Base-by-base conservation (phyloP, 495 filamentous ascomycete species). In the Trichoderma parareesei region DNA sequence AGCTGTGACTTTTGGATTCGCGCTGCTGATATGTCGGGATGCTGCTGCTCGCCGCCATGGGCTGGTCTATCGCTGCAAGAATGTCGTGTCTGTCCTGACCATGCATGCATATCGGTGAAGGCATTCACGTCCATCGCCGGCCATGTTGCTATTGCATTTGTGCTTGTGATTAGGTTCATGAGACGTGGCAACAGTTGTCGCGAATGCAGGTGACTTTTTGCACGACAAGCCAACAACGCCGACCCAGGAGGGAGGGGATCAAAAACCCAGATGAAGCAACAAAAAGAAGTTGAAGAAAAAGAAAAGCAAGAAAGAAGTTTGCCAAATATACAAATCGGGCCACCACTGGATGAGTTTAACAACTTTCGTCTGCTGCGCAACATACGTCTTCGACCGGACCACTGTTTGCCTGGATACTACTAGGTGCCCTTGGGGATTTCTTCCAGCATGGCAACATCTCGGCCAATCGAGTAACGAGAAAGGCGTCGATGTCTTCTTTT, bases 1-100 rank as follows among this genome's bases (percentile, higher is more conserved):
- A 35, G 53, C 53, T 35, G 53, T 57, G 53, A 57, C 53, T 57
- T 57, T 57, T 57, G 53, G 53, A 57, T 33, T 57, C 27, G 27
- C 53, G 16, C 37, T 57, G 16, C 37, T 57, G 53, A 57, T 27
- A 57, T 57, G 27, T 38, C 53, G 53, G 37, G 11, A 57, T 33
- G 10, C 27, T 33, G 10, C 27, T 57, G 9, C 20, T 38, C 20
- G 20, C 18, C 20, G 20, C 18, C 33, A 57, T 37, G 53, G 53
- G 37, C 48, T 57, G 53, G 18, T 33, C 53, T 38, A 8, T 57
- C 37, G 9, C 53, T 38, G 53, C 53, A 27, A 37, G 53, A 37
- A 57, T 57, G 53, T 35, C 53, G 53, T 57, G 37, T 35, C 14
- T 57, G 16, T 57, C 44, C 53, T 57, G 46, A 27, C 46, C 18